A percentile compares a stretch with the other conserved stretches of the same genome.
Conservation (phyloP, 2,329 filamentous ascomycete species). For the Penicillium sp. region DNA sequence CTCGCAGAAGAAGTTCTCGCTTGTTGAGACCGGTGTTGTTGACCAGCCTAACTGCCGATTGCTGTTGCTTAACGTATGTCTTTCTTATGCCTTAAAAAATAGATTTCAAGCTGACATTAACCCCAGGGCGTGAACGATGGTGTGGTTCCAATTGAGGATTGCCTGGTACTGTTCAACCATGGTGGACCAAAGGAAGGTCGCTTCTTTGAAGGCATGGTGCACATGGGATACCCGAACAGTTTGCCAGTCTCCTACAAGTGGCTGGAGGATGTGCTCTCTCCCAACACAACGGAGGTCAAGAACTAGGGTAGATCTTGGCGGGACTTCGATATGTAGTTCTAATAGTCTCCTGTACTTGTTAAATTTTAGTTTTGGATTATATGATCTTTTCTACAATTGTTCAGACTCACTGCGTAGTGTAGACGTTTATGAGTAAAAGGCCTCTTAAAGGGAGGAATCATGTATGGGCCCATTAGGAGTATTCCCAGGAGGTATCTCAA, state of each 20-base stretch:
- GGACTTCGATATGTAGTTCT: neutral
- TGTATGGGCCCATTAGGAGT: neutral
- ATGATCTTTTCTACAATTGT: neutral
- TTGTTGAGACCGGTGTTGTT: constrained; percentile 61
- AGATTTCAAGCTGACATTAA: neutral
- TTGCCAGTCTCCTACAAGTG: constrained; percentile 40
- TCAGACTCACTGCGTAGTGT: neutral
- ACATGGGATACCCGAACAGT: constrained; percentile 66
- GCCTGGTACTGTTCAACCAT: constrained; percentile 63
- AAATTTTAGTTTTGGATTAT: neutral
- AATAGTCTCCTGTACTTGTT: neutral
- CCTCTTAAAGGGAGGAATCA: neutral
- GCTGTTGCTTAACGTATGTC: constrained; percentile 60
- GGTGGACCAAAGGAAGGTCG: constrained; percentile 66
- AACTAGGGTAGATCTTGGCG: constrained; percentile 15
- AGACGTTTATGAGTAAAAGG: neutral
- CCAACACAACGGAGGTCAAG: constrained; percentile 17
- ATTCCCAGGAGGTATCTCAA: neutral
- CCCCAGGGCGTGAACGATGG: constrained; percentile 61
- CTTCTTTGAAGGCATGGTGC: constrained; percentile 60
- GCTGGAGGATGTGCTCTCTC: constrained; percentile 33
- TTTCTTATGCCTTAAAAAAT: neutral
- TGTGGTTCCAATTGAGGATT: constrained; percentile 68
- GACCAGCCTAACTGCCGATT: constrained; percentile 57
- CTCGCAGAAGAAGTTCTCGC: constrained; percentile 61